Evolutionary conservation across 2,329 filamentous ascomycete species (phyloP).

Genomic region (Exophiala calicioides): DNA sequence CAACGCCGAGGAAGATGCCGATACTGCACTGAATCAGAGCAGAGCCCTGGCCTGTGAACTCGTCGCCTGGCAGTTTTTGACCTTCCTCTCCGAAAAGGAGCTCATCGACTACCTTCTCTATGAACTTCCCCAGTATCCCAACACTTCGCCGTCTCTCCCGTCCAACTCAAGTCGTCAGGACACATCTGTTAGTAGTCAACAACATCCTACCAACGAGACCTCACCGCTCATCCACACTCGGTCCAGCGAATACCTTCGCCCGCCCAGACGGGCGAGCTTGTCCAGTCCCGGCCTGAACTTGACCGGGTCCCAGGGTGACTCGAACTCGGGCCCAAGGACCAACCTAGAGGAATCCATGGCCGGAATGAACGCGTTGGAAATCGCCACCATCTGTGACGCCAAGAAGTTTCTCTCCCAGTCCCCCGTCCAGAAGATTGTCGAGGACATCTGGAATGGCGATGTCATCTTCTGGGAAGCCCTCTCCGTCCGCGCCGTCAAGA

Average conservation of each 20-base stretch:
- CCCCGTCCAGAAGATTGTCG: conserved; percentile 79
- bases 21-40: conserved; percentile 58
- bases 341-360: conserved; percentile 72
- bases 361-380: conserved; percentile 81
- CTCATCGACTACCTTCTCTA: conserved; percentile 59
- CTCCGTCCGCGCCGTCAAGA: conserved; percentile 71
- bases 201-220: conserved; percentile 29
- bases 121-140: conserved; percentile 46
- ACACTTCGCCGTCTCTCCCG: not conserved
- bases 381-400: conserved; percentile 76
- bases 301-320: conserved; percentile 13
- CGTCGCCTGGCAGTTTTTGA: conserved; percentile 63
- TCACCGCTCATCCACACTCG: conserved; percentile 35
- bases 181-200: not conserved
- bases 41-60: conserved; percentile 61
- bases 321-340: conserved; percentile 34
- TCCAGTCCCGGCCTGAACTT: conserved; percentile 11
- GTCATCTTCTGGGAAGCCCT: conserved; percentile 84
- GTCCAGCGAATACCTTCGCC: conserved; percentile 17
- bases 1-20: conserved; percentile 49
- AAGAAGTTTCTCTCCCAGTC: conserved; percentile 83
- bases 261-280: conserved; percentile 20
- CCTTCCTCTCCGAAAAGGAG: conserved; percentile 57
- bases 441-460: conserved; percentile 81
- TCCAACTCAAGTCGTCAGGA: conserved; percentile 19